Evolutionary conservation across 257 asterid genomes (phyloP).

Genomic region (Solanum tarapatanum): DNA sequence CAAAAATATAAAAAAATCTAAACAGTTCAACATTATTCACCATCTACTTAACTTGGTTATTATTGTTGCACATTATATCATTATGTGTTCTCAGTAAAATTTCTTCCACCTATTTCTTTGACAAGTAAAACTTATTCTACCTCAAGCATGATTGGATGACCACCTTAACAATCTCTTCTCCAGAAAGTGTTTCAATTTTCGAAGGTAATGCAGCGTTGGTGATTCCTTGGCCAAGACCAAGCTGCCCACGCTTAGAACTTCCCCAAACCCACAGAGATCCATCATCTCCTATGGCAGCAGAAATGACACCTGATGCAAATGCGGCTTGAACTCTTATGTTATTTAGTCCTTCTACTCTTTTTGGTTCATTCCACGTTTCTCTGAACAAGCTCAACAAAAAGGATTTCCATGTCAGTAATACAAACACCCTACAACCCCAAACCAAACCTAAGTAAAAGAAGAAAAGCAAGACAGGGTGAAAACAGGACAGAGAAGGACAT

Average conservation of each 20-base stretch:
- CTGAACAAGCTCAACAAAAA: slow-evolving; percentile 16
- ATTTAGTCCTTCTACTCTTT: slow-evolving; percentile 54
- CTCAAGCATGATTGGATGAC: slow-evolving; percentile 37
- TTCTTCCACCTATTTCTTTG: slow-evolving; percentile 12
- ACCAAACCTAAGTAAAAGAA: neutral
- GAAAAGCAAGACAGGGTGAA: neutral
- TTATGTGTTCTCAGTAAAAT: neutral
- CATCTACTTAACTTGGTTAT: neutral
- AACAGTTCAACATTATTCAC: neutral
- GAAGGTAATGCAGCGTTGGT: slow-evolving; percentile 52
- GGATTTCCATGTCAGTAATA: neutral
- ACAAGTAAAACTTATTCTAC: slow-evolving; percentile 32
- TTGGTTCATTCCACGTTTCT: slow-evolving; percentile 67
- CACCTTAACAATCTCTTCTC: slow-evolving; percentile 80
- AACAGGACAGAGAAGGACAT: neutral
- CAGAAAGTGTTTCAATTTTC: slow-evolving; percentile 57
- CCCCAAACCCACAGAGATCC: slow-evolving; percentile 99
- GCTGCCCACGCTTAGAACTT: slow-evolving; percentile 86
- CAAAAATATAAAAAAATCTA: neutral
- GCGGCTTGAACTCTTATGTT: slow-evolving; percentile 48
- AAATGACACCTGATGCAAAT: slow-evolving; percentile 80
- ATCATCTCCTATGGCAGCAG: slow-evolving; percentile 71
- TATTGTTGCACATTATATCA: neutral
- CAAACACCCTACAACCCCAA: neutral
- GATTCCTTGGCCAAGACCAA: slow-evolving; percentile 61